Percentiles rank a stretch among this genome's conserved stretches.
Conservation (phyloP, 2,329 filamentous ascomycete genomes). For the Colletotrichum limetticola region DNA sequence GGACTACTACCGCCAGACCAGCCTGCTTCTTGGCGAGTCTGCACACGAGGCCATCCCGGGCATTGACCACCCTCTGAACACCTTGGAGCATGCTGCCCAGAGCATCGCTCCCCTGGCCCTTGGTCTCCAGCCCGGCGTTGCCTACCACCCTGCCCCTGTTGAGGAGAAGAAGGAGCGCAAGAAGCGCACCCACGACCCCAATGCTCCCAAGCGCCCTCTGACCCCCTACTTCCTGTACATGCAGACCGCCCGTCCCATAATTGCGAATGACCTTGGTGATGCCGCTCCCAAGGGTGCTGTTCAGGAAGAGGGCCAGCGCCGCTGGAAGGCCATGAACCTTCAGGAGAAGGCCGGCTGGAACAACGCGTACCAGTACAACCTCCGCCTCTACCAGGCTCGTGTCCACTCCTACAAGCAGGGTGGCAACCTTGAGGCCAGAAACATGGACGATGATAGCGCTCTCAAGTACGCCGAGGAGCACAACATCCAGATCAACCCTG, state of each 20-base stretch:
- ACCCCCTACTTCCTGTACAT: slow-evolving; percentile 97
- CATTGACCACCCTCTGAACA: slow-evolving; percentile 57
- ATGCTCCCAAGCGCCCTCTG: slow-evolving; percentile 92
- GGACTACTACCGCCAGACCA: slow-evolving; percentile 90
- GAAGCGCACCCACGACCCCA: slow-evolving; percentile 88
- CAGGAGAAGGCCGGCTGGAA: slow-evolving; percentile 78
- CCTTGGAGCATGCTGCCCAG: slow-evolving; percentile 63
- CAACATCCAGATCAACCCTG: slow-evolving; percentile 63
- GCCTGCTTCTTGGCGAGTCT: slow-evolving; percentile 79
- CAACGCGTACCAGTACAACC: slow-evolving; percentile 74
- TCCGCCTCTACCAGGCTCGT: slow-evolving; percentile 72
- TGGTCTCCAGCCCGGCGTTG: slow-evolving; percentile 13
- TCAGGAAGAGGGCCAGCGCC: slow-evolving; percentile 84
- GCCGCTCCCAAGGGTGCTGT: slow-evolving; percentile 86
- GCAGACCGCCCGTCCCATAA: slow-evolving; percentile 85
- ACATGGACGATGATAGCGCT: slow-evolving; percentile 71
- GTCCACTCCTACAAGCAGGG: slow-evolving; percentile 73
- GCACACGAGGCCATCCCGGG: slow-evolving; percentile 56
- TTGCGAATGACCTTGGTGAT: slow-evolving; percentile 81
- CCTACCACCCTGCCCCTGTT: slow-evolving; percentile 51
- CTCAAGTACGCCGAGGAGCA: slow-evolving; percentile 69
- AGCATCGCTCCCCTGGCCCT: slow-evolving; percentile 51
- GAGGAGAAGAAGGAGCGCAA: slow-evolving; percentile 89
- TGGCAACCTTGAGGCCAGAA: slow-evolving; percentile 67
- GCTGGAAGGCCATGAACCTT: slow-evolving; percentile 83